Percentiles rank a stretch among this genome's conserved stretches.
Conservation (phyloP, 2,329 filamentous ascomycete species). For the Aureobasidium sp. region DNA sequence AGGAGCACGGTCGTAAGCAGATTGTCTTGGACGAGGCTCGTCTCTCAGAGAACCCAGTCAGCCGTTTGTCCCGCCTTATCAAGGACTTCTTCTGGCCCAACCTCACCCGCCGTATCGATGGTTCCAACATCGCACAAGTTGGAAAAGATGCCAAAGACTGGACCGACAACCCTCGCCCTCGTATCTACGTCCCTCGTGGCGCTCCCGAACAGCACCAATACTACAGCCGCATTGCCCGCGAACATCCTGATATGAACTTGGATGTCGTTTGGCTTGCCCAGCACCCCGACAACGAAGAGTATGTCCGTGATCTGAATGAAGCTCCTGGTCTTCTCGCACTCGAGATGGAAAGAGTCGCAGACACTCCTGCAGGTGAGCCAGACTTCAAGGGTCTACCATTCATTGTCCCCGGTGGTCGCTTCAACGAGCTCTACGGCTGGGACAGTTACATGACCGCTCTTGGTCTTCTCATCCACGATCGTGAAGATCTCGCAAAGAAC, state of each 20-base stretch:
- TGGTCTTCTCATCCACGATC: slow-evolving; percentile 86
- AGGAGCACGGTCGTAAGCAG: slow-evolving; percentile 89
- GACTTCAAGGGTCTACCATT: slow-evolving; percentile 87
- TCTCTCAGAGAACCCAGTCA: slow-evolving; percentile 95
- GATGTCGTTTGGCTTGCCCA: slow-evolving; percentile 86
- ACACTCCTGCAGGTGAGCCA: slow-evolving; percentile 73
- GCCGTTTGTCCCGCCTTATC: slow-evolving; percentile 87
- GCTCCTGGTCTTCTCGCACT: slow-evolving; percentile 92
- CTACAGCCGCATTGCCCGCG: slow-evolving; percentile 81
- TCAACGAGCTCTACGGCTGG: slow-evolving; percentile 99
- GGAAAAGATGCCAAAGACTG: slow-evolving; percentile 95
- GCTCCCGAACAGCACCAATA: slow-evolving; percentile 92
- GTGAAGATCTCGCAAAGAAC: slow-evolving; percentile 86
- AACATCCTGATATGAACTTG: slow-evolving; percentile 84
- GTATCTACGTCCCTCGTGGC: slow-evolving; percentile 89
- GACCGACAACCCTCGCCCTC: slow-evolving; percentile 88
- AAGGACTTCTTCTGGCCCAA: slow-evolving; percentile 94
- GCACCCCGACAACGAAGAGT: slow-evolving; percentile 67
- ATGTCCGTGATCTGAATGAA: slow-evolving; percentile 84
- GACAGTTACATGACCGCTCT: slow-evolving; percentile 99
- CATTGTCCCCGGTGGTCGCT: slow-evolving; percentile 96
- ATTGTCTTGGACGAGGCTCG: slow-evolving; percentile 93
- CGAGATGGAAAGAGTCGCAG: slow-evolving; percentile 76
- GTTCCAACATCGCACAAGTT: slow-evolving; percentile 85
- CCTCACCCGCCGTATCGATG: slow-evolving; percentile 90